These are phyloP conservation scores for Candida nanaspora DNA, from an alignment of 805 yeast species.

Conservation along the genomic window DNA sequence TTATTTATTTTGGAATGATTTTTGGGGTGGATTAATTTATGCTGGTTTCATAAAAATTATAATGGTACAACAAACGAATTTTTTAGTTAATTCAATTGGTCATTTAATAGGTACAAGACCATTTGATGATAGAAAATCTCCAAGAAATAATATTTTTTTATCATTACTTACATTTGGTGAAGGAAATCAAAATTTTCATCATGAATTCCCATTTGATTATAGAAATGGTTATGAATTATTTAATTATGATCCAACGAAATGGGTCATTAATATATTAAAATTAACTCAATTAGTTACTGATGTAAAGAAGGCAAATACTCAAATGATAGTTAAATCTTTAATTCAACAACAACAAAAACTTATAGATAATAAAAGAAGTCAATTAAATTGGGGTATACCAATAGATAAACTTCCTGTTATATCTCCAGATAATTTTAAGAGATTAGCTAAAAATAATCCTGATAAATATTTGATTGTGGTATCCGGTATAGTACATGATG, in stretches of 20 bases:
- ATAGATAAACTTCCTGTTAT: slow-evolving; percentile 76
- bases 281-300: slow-evolving; percentile 53
- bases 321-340: slow-evolving; percentile 60
- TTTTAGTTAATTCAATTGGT: slow-evolving; percentile 76
- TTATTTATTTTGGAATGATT: slow-evolving; percentile 68
- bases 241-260: slow-evolving; percentile 84
- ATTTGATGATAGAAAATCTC: slow-evolving; percentile 68
- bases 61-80: slow-evolving; percentile 70
- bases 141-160: slow-evolving; percentile 56
- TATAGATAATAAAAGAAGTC: slow-evolving; percentile 68
- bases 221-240: slow-evolving; percentile 66
- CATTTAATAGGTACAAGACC: slow-evolving; percentile 74
- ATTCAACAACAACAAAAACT: slow-evolving; percentile 80
- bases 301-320: slow-evolving; percentile 47
- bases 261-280: slow-evolving; percentile 50
- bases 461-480: slow-evolving; percentile 62
- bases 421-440: slow-evolving; percentile 37
- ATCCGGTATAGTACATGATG: slow-evolving; percentile 88
- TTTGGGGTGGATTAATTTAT: slow-evolving; percentile 66
- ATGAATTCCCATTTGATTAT: slow-evolving; percentile 90
- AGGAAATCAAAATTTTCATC: slow-evolving; percentile 89
- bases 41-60: slow-evolving; percentile 72
- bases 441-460: slow-evolving; percentile 25
- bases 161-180: slow-evolving; percentile 78
- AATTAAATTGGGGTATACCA: slow-evolving; percentile 91